phyloP scores from a whole-genome alignment of 441 rosid species.

The Syzygium syzygioides region DNA sequence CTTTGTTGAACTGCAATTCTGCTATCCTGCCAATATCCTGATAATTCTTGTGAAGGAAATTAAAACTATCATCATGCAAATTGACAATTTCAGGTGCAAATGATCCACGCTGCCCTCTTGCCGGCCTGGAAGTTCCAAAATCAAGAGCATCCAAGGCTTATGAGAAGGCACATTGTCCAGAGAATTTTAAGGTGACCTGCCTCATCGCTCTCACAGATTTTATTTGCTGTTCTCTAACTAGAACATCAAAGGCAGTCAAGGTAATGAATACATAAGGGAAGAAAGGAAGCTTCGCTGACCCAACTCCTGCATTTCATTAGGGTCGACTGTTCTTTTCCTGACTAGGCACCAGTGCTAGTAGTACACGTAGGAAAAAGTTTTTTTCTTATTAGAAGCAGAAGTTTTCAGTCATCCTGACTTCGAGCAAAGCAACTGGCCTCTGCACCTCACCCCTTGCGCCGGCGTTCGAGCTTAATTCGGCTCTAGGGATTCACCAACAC shows the following conservation, averaged over 20 bases:
- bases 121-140: conserved; percentile 48
- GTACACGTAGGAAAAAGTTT: background rate
- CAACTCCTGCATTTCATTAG: background rate
- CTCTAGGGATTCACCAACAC: background rate
- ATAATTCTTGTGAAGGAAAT: background rate
- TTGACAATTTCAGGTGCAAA: conserved; percentile 43
- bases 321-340: background rate
- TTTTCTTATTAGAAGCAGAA: background rate
- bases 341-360: background rate
- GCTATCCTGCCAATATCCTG: background rate
- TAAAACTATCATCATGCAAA: background rate
- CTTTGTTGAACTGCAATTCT: background rate
- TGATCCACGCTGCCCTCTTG: conserved; percentile 85
- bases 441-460: background rate
- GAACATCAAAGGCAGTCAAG: background rate
- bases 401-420: background rate
- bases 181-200: conserved; percentile 54
- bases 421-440: background rate
- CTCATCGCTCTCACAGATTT: background rate
- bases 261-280: background rate
- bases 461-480: background rate
- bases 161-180: conserved; percentile 23
- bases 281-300: background rate
- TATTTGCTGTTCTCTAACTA: background rate
- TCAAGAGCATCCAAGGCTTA: conserved; percentile 43